Evolutionary conservation across 495 filamentous ascomycete genomes (phyloP).

Genomic region (Neurospora terricola): DNA sequence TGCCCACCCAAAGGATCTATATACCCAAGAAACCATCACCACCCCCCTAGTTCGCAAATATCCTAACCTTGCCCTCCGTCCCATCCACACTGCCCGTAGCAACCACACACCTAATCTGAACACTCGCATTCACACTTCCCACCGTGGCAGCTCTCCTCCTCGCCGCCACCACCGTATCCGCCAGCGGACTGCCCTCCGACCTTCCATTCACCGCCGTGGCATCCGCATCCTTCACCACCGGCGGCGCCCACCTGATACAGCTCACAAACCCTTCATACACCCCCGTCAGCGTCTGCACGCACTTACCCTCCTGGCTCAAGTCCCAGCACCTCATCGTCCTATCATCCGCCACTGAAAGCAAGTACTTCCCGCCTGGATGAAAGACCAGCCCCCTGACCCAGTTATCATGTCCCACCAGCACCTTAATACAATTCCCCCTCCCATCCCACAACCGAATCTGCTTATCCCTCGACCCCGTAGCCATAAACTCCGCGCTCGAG

Average conservation of each 20-base stretch:
- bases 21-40: not conserved
- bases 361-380: conserved; percentile 85
- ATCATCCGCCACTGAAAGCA: conserved; percentile 74
- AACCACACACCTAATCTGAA: conserved; percentile 7
- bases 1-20: not conserved
- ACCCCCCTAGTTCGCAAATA: conserved; percentile 5
- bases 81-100: conserved; percentile 11
- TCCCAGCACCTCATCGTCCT: conserved; percentile 91
- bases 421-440: conserved; percentile 73
- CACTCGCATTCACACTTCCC: not conserved
- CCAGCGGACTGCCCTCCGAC: not conserved
- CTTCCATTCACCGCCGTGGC: not conserved
- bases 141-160: not conserved
- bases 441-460: conserved; percentile 81
- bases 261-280: conserved; percentile 13
- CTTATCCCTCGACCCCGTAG: conserved; percentile 81
- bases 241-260: conserved; percentile 9
- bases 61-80: conserved; percentile 7
- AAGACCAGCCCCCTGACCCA: conserved; percentile 81
- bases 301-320: conserved; percentile 76
- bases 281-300: conserved; percentile 47
- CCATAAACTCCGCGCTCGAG: conserved; percentile 74
- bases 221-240: conserved; percentile 3
- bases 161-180: not conserved
- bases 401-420: conserved; percentile 80